Percentiles rank a stretch among this genome's conserved stretches.
These are phyloP conservation scores for Sphaerostilbella broomeana DNA, from an alignment of 2,329 filamentous ascomycete species.

Conservation along the genomic window DNA sequence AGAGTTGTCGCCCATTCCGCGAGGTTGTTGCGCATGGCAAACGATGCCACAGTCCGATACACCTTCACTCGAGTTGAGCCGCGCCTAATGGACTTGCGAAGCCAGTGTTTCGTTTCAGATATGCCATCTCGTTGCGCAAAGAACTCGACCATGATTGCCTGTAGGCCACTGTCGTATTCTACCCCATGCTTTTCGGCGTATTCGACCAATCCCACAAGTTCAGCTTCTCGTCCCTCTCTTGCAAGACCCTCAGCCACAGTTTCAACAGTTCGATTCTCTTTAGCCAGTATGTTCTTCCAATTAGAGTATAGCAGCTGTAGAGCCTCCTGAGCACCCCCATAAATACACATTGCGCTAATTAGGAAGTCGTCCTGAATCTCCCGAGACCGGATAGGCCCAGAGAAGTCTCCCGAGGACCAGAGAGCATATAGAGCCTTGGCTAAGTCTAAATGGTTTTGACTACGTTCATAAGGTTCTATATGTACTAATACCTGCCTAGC, in stretches of 20 bases:
- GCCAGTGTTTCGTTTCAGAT: slow-evolving; percentile 61
- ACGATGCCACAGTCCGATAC: slow-evolving; percentile 31
- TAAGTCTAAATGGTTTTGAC: slow-evolving; percentile 41
- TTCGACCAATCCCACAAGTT: slow-evolving; percentile 50
- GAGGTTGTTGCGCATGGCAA: slow-evolving; percentile 54
- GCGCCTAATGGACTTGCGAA: slow-evolving; percentile 44
- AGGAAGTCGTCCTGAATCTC: slow-evolving; percentile 26
- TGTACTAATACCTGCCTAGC: slow-evolving; percentile 39
- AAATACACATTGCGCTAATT: slow-evolving; percentile 41
- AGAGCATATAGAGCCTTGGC: slow-evolving; percentile 37
- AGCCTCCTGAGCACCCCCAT: slow-evolving; percentile 50
- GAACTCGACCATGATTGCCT: slow-evolving; percentile 53
- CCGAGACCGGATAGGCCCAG: slow-evolving; percentile 15
- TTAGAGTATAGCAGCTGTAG: slow-evolving; percentile 33
- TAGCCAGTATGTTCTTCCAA: slow-evolving; percentile 22
- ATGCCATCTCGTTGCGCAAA: slow-evolving; percentile 54
- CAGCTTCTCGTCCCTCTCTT: slow-evolving; percentile 49
- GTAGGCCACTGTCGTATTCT: slow-evolving; percentile 38
- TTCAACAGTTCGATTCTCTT: slow-evolving; percentile 21
- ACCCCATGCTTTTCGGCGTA: slow-evolving; percentile 44
- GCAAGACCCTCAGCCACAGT: slow-evolving; percentile 50
- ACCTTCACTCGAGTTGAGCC: slow-evolving; percentile 17
- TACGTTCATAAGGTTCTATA: slow-evolving; percentile 36
- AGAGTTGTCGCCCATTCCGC: slow-evolving; percentile 56
- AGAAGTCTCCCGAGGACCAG: slow-evolving; percentile 17